Evolutionary conservation across 1,284 basidiomycete genomes (phyloP).

Genomic region (Cutaneotrichosporon mucoides): DNA sequence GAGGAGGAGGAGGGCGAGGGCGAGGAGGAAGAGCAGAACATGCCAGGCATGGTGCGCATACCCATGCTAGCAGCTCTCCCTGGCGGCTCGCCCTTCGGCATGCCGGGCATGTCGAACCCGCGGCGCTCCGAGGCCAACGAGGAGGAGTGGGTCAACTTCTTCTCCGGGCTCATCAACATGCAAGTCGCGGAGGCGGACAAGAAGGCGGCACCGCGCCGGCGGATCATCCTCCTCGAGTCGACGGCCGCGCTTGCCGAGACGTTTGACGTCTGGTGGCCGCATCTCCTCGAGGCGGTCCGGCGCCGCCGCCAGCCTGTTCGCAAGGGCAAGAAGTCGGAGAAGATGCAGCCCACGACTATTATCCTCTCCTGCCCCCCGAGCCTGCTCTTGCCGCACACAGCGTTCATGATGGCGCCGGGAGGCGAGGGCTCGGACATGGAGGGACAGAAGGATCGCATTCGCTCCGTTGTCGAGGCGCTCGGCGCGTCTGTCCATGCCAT

Average conservation of each 20-base stretch:
- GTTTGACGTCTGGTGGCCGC: slow-evolving; percentile 71
- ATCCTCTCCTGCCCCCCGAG: slow-evolving; percentile 77
- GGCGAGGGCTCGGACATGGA: slow-evolving; percentile 47
- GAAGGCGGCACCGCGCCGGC: slow-evolving; percentile 27
- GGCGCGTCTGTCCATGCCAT: slow-evolving; percentile 18
- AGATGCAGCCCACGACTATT: slow-evolving; percentile 61
- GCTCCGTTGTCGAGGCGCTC: slow-evolving; percentile 23
- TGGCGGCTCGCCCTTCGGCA: slow-evolving; percentile 6
- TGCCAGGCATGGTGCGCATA: slow-evolving; percentile 18
- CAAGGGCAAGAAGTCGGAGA: slow-evolving; percentile 7
- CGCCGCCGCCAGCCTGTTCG: slow-evolving; percentile 54
- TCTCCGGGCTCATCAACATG: slow-evolving; percentile 34
- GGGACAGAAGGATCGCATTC: slow-evolving; percentile 20
- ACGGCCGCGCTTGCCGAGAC: slow-evolving; percentile 68
- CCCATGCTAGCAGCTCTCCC: slow-evolving; percentile 10
- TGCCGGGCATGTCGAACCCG: slow-evolving; percentile 4
- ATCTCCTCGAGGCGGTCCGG: slow-evolving; percentile 68
- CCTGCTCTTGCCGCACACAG: slow-evolving; percentile 53
- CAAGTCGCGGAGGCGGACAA: slow-evolving; percentile 10
- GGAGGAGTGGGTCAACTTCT: slow-evolving; percentile 34
- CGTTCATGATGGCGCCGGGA: slow-evolving; percentile 32
- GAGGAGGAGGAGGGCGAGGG: slow-evolving; percentile 15
- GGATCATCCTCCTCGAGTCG: slow-evolving; percentile 79
- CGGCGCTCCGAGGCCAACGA: slow-evolving; percentile 13
- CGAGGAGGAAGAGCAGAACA: slow-evolving; percentile 14